Evolutionary conservation across 78 protist species (phyloP).

Genomic region (Carpediemonas membranifera): DNA sequence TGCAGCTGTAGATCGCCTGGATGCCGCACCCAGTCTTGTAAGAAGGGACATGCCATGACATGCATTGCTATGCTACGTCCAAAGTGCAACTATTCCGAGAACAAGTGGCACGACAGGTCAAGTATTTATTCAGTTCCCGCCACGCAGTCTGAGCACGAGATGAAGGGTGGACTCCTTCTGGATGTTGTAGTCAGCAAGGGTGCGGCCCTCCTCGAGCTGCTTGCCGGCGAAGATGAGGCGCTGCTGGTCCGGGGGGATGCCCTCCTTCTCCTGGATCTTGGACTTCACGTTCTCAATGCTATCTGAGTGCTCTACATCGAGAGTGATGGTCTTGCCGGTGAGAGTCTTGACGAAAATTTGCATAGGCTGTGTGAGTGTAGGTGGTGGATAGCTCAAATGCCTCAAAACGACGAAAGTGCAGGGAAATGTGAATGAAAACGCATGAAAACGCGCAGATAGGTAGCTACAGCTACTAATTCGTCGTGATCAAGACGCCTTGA

Average conservation of each 20-base stretch:
- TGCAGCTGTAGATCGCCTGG: not conserved
- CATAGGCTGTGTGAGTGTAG: constrained; percentile 13
- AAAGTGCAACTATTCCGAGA: not conserved
- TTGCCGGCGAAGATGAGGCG: constrained; percentile 95
- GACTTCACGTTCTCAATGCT: constrained; percentile 77
- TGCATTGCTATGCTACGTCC: not conserved
- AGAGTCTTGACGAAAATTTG: constrained; percentile 91
- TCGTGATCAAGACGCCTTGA: too few species aligned
- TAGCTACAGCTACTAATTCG: too few species aligned
- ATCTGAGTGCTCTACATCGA: constrained; percentile 44
- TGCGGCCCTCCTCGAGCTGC: constrained; percentile 96
- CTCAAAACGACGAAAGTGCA: not conserved
- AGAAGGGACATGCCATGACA: not conserved
- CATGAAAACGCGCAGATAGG: too few species aligned
- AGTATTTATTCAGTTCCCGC: constrained; percentile 6
- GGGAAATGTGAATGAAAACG: too few species aligned
- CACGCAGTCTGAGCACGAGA: constrained; percentile 59
- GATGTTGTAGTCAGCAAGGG: constrained; percentile 91
- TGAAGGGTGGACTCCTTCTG: constrained; percentile 88
- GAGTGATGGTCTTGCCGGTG: constrained; percentile 95
- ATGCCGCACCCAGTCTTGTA: not conserved
- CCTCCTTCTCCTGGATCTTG: constrained; percentile 62
- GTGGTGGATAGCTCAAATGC: too few species aligned
- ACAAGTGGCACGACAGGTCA: not conserved
- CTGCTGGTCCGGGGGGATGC: constrained; percentile 97